Conservation (phyloP, 2,329 filamentous ascomycete genomes). For the Aureobasidium sp. region DNA sequence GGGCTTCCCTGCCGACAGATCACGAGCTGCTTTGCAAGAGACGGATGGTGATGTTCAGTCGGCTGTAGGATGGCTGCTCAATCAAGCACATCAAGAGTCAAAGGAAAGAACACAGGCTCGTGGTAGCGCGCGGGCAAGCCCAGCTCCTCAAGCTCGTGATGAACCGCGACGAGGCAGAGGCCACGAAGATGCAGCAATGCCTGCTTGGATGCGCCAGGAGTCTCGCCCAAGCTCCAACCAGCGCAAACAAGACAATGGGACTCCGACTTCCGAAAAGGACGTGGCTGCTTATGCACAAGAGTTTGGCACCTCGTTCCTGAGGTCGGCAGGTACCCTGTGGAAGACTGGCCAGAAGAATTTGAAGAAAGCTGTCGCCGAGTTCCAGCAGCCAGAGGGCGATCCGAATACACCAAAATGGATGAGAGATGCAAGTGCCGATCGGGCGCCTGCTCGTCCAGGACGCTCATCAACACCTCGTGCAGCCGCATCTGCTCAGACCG, state of each 20-base stretch:
- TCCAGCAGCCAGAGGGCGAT: conserved; percentile 65
- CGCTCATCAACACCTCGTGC: conserved; percentile 11
- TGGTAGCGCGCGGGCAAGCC: conserved; percentile 17
- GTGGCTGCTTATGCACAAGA: conserved; percentile 74
- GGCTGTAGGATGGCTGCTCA: conserved; percentile 82
- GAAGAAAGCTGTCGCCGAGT: conserved; percentile 84
- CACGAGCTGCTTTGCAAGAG: conserved; percentile 70
- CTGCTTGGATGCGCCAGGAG: conserved; percentile 59
- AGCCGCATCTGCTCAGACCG: conserved; percentile 22
- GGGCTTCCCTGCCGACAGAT: conserved; percentile 81
- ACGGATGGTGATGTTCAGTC: conserved; percentile 79
- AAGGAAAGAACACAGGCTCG: conserved; percentile 55
- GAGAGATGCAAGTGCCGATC: conserved; percentile 54
- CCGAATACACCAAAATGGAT: conserved; percentile 90
- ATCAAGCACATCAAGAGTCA: conserved; percentile 80
- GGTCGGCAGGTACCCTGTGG: conserved; percentile 92
- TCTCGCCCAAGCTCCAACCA: conserved; percentile 43
- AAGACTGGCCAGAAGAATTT: conserved; percentile 90
- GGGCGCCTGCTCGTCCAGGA: neutral
- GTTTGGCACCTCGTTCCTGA: conserved; percentile 76
- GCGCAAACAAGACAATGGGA: conserved; percentile 46
- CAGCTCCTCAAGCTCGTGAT: conserved; percentile 7
- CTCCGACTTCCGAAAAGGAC: conserved; percentile 59
- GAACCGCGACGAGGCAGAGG: conserved; percentile 10
- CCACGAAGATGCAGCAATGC: conserved; percentile 33